Evolutionary conservation across 2,329 filamentous ascomycete species (phyloP), one percentile per base, ranked within the genome.

Genomic region (Zasmidium citrigriseum): DNA sequence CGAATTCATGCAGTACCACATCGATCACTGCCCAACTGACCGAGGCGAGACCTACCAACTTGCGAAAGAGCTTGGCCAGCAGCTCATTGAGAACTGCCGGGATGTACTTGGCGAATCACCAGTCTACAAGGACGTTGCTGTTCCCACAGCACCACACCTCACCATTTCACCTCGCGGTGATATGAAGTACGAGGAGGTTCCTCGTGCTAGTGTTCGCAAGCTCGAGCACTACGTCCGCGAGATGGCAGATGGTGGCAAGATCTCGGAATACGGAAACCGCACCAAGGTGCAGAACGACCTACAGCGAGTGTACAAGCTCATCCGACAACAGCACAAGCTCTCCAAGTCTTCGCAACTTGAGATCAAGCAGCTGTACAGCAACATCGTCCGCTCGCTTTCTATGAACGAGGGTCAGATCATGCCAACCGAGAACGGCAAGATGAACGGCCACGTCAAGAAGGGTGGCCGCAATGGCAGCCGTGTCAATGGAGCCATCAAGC

Each of bases 1-100:
- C 58, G 93, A 99, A 68, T 99, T 97, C 78, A 99, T 99, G 95
- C 95, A 99, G 75, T 98, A 99, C 70, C 95, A 99, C 79, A 99
- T 99, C 71, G 95, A 99, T 71, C 95, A 98, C 80, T 98, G 93
- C 80, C 95, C 95, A 0, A 93, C 93, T 0, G 93, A 99, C 72
- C 89, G 93, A 52, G 95, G 95, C 59, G 95, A 99, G 80, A 99
- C 95, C 1, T 99, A 99, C 78, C 86, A 95, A 78, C 87, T 99
- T n/a, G 95, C 95, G 46, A 96, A 99, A 80, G 88, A 95, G 76
- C 89, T 99, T 22, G 93, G 91, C 34, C 83, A 90, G 72, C 90
- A 96, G 78, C 88, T 99, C 55, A 96, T 99, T 67, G 91, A 97
- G 75, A 99, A 99, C 80, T 98, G 95, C 82, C 93, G 89, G 74